These are phyloP conservation scores for Lenwebbia sp. DNA, from an alignment of 345 rosid species.

Conservation along the genomic window DNA sequence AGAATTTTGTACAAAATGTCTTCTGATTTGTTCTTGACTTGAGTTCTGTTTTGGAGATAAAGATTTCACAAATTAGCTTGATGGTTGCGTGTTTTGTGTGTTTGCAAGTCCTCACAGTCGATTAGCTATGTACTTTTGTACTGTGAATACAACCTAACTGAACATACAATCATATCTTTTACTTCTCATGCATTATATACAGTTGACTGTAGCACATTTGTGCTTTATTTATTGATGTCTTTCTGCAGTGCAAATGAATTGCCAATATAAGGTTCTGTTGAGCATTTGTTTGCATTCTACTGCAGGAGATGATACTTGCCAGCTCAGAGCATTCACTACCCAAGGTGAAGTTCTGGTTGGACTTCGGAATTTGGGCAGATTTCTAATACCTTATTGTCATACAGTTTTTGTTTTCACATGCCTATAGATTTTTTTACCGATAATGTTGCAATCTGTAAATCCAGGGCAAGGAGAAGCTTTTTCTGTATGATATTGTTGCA, in stretches of 20 bases:
- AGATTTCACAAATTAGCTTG: neutral
- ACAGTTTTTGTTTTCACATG: neutral
- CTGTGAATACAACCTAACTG: neutral
- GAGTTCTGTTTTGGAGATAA: neutral
- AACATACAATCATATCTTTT: neutral
- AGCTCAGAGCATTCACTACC: conserved; percentile 47
- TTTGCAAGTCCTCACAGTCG: neutral
- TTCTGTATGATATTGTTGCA: conserved; percentile 93
- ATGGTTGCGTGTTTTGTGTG: neutral
- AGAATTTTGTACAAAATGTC: no score
- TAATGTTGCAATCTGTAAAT: neutral
- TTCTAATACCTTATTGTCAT: neutral
- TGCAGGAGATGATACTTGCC: conserved; percentile 87
- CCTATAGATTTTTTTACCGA: neutral
- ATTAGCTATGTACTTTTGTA: neutral
- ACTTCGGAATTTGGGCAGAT: neutral
- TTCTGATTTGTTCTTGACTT: neutral
- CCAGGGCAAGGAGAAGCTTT: conserved; percentile 59
- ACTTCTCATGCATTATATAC: neutral
- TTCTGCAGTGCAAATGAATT: neutral
- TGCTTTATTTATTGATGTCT: neutral
- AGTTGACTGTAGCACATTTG: neutral
- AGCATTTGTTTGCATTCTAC: neutral
- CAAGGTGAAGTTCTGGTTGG: conserved; percentile 28
- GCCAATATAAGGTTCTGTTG: neutral